Conservation (phyloP, 805 yeast species). For the Ogataea allantospora region DNA sequence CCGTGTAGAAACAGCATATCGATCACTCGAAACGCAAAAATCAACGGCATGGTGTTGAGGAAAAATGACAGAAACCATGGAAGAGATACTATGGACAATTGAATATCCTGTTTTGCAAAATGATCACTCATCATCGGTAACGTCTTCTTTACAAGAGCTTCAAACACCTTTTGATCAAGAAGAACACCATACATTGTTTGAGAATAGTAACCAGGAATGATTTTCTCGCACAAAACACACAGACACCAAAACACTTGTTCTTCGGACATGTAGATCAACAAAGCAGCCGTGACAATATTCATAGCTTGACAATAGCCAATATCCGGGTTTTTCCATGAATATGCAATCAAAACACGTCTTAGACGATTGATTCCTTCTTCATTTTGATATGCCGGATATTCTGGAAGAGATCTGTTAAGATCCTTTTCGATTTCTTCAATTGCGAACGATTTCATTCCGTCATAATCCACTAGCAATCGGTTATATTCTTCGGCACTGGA, state of each 20-base stretch:
- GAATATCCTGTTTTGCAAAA: constrained; percentile 75
- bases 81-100: constrained; percentile 84
- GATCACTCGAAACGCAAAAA: constrained; percentile 85
- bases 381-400: constrained; percentile 89
- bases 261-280: constrained; percentile 83
- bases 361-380: constrained; percentile 82
- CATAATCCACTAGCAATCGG: constrained; percentile 55
- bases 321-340: constrained; percentile 95
- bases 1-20: constrained; percentile 92
- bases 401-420: constrained; percentile 90
- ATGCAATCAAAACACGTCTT: constrained; percentile 86
- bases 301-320: constrained; percentile 99
- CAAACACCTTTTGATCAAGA: constrained; percentile 91
- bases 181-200: constrained; percentile 97
- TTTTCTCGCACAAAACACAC: constrained; percentile 72
- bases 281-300: constrained; percentile 87
- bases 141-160: constrained; percentile 80
- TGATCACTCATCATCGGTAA: constrained; percentile 90
- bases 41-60: constrained; percentile 90
- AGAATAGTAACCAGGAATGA: constrained; percentile 94
- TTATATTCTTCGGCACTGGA: constrained; percentile 60
- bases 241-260: constrained; percentile 97
- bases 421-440: constrained; percentile 97
- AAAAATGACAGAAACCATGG: constrained; percentile 96
- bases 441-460: constrained; percentile 70